Evolutionary conservation across 2,329 filamentous ascomycete genomes (phyloP).

Genomic region (Sporothrix variecibatus): DNA sequence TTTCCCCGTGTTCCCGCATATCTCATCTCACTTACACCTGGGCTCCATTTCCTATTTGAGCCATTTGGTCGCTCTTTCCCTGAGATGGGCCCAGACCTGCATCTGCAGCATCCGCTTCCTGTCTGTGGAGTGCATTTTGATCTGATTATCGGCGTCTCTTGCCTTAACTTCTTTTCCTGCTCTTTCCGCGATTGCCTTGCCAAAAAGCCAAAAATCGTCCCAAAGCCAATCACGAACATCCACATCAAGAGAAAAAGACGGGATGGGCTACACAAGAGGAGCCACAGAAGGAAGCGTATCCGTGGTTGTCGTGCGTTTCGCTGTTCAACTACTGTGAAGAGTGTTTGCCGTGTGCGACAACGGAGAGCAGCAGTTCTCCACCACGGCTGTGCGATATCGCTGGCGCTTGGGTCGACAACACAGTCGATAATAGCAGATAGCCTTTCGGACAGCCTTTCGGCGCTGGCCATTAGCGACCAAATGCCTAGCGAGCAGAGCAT

Average conservation of each 20-base stretch:
- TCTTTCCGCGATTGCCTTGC: conserved; percentile 17
- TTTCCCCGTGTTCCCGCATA: background rate
- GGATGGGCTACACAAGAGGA: background rate
- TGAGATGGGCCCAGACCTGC: conserved; percentile 3
- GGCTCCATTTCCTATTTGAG: conserved; percentile 13
- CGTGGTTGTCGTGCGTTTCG: background rate
- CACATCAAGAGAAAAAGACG: conserved; percentile 15
- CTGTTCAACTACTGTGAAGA: background rate
- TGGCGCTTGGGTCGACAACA: background rate
- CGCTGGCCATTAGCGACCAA: background rate
- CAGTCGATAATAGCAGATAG: background rate
- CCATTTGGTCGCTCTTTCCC: background rate
- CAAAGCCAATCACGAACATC: background rate
- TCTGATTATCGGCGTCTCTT: conserved; percentile 9
- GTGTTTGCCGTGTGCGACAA: conserved; percentile 25
- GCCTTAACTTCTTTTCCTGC: conserved; percentile 2
- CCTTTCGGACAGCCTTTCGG: background rate
- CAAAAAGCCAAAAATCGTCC: background rate
- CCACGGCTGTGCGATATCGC: conserved; percentile 29
- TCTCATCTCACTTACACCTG: conserved; percentile 16
- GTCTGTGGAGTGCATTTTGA: conserved; percentile 5
- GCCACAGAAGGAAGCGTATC: background rate
- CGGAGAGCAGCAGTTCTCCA: conserved; percentile 23
- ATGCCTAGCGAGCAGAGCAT: conserved; percentile 1
- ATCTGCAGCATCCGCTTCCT: background rate